These are phyloP conservation scores for Trichoderma sp. DNA, from an alignment of 2,329 filamentous ascomycete species.

Conservation along the genomic window DNA sequence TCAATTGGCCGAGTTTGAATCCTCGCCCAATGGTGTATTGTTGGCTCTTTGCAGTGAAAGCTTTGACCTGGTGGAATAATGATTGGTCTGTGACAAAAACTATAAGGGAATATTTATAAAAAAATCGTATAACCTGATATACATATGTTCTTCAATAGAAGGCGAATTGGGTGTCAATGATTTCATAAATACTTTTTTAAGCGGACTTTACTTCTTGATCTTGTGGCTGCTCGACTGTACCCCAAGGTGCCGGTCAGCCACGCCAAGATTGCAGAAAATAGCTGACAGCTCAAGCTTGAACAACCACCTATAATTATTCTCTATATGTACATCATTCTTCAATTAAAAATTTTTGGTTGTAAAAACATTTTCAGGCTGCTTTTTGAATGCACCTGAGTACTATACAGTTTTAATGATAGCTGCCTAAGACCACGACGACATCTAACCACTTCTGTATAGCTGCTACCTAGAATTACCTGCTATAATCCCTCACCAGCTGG, in stretches of 20 bases:
- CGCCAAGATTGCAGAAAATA: not conserved
- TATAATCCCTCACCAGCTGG: not conserved
- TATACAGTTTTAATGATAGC: not conserved
- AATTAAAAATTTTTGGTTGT: not conserved
- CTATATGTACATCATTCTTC: not conserved
- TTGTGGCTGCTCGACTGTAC: not conserved
- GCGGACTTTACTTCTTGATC: not conserved
- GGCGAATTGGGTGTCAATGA: not conserved
- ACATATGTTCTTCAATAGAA: not conserved
- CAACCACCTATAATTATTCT: not conserved
- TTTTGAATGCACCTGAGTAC: not conserved
- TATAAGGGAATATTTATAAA: not conserved
- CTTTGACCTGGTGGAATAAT: not conserved
- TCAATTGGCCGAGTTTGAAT: not conserved
- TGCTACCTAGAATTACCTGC: not conserved
- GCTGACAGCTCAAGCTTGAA: not conserved
- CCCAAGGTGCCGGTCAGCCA: not conserved
- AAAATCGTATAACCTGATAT: not conserved
- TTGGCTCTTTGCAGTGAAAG: not conserved
- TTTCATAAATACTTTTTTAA: no score
- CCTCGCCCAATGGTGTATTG: not conserved
- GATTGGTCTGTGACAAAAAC: not conserved
- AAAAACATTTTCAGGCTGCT: not conserved
- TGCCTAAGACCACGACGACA: not conserved
- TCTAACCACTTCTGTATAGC: not conserved